These are phyloP conservation scores for Linnemannia exigua DNA, from an alignment of 192 early-diverging fungal genomes.

Conservation along the genomic window DNA sequence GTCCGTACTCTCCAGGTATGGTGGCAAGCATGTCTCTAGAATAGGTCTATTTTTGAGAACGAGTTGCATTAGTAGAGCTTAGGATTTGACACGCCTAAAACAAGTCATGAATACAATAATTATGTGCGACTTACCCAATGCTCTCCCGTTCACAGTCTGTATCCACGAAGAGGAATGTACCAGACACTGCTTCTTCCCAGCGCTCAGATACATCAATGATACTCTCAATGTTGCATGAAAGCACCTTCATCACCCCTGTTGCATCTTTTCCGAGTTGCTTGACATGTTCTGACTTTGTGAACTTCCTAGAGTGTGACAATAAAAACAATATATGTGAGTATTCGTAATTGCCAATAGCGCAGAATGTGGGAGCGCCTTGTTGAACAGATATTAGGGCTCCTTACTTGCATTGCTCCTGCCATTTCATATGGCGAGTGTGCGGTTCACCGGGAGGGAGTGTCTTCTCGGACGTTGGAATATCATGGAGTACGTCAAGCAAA, in stretches of 20 bases:
- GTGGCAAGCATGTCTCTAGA: constrained; percentile 35
- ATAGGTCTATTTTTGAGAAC: constrained; percentile 14
- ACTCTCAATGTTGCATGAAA: constrained; percentile 55
- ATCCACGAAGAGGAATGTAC: constrained; percentile 65
- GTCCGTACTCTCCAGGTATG: constrained; percentile 47
- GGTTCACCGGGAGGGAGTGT: constrained; percentile 12
- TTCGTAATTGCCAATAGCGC: not conserved
- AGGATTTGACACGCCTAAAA: not conserved
- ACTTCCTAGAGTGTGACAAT: constrained; percentile 16
- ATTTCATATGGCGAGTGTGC: constrained; percentile 19
- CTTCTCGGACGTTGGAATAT: constrained; percentile 27
- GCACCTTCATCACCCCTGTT: constrained; percentile 15
- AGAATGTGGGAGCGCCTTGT: not conserved
- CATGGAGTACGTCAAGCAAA: constrained; percentile 21
- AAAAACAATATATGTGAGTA: not conserved
- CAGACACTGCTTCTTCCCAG: constrained; percentile 69
- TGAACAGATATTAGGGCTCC: not conserved
- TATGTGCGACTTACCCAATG: constrained; percentile 9
- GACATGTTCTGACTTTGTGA: constrained; percentile 13
- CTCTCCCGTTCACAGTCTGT: constrained; percentile 54
- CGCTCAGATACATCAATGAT: constrained; percentile 56
- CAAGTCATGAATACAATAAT: no score
- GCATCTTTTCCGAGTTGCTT: constrained; percentile 21
- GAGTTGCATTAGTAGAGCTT: not conserved
- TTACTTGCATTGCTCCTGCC: constrained; percentile 46